Evolutionary conservation across 2,329 filamentous ascomycete species (phyloP), one percentile per base, ranked within the genome.

Genomic region (Xylariaceae sp.): DNA sequence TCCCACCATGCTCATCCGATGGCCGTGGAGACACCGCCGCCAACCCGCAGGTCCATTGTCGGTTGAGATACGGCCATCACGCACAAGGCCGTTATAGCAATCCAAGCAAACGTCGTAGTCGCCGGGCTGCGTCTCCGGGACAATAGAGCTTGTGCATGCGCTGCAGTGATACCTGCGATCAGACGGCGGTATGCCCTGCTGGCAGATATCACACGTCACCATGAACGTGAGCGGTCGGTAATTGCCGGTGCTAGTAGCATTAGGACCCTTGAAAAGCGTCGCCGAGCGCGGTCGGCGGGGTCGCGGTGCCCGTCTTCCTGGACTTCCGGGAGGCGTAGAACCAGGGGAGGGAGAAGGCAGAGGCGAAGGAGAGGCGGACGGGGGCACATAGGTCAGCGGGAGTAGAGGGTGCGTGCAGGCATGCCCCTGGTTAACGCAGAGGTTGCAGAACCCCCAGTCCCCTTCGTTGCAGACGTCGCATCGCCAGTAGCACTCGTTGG

Each of bases 391-490:
- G 0, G 85, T 81, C 42, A 95, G 75, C 0, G 92, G 89, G 0
- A 95, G 75, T 0, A 97, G 76, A 6, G 87, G 79, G 66, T 97
- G 92, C 0, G 85, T 88, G 71, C 92, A 97, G 55, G 85, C 87
- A 55, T 80, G 79, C 15, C 89, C 91, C 68, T 86, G 84, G 55
- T 92, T 92, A 29, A 96, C 89, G 61, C 92, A 97, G 56, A 79
- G 74, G 63, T 92, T 90, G 72, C 92, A 97, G 68, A 89, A 96
- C 0, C 92, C 92, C 92, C 92, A 97, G 66, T 95, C 92, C 5
- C 90, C 92, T 58, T 94, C 85, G 63, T 96, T 96, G 72, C 92
- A 97, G 22, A 79, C 70, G 55, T 87, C 83, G 69, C 92, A 97
- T 58, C 88, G 85, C 92, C 92, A 97, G 71, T 89, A 95, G 70